phyloP scores from a whole-genome alignment of 2,329 filamentous ascomycete species.

The Colletotrichum navitas region DNA sequence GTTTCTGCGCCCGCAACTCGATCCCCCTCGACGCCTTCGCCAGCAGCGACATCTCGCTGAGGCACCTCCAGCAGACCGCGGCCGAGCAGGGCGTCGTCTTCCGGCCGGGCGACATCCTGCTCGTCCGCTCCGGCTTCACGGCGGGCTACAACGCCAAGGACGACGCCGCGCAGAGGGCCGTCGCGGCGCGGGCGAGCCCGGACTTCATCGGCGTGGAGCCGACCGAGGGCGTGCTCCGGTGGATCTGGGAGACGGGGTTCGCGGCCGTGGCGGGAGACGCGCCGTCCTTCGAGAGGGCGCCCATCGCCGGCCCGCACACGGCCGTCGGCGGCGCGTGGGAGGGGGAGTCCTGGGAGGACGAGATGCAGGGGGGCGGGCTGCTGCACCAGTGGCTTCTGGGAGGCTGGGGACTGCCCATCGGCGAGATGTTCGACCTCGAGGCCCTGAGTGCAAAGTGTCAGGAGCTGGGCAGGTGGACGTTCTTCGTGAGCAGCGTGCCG shows the following conservation, averaged over 20 bases:
- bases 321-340: slow-evolving; percentile 25
- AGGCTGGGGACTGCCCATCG: slow-evolving; percentile 65
- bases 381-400: slow-evolving; percentile 59
- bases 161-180: slow-evolving; percentile 44
- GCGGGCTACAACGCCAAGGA: slow-evolving; percentile 48
- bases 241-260: slow-evolving; percentile 61
- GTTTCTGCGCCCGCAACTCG: slow-evolving; percentile 63
- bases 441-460: slow-evolving; percentile 51
- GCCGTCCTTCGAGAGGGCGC: slow-evolving; percentile 58
- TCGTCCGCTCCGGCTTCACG: slow-evolving; percentile 56
- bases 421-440: slow-evolving; percentile 62
- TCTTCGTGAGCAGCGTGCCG: slow-evolving; percentile 57
- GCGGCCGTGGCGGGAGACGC: slow-evolving; percentile 59
- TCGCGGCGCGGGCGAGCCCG: slow-evolving; percentile 47
- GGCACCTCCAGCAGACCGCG: slow-evolving; percentile 46
- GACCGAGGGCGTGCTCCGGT: slow-evolving; percentile 52
- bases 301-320: slow-evolving; percentile 49
- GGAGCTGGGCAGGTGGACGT: slow-evolving; percentile 52
- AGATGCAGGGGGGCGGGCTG: slow-evolving; percentile 35
- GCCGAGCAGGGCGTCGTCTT: slow-evolving; percentile 58
- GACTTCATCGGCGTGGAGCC: slow-evolving; percentile 56
- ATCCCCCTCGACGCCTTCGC: slow-evolving; percentile 65
- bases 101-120: slow-evolving; percentile 64
- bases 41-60: slow-evolving; percentile 61
- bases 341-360: slow-evolving; percentile 43